A percentile compares a stretch with the other conserved stretches of the same genome.
These are phyloP conservation scores for Rhododendron kiyosumense DNA, from an alignment of 148 eudicot species.

Conservation along the genomic window DNA sequence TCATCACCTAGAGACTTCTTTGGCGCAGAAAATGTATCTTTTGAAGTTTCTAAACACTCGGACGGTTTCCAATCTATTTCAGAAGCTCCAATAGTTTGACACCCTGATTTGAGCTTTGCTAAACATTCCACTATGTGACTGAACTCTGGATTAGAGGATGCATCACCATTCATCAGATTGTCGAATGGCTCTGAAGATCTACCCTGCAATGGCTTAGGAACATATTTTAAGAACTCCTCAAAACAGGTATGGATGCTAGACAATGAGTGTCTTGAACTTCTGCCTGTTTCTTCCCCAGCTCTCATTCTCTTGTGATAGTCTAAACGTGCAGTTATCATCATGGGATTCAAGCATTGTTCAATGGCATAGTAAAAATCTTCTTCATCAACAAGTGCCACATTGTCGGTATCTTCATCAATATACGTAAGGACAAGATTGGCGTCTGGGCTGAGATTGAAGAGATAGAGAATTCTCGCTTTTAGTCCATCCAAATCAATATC, in stretches of 20 bases:
- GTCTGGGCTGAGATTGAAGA: constrained; percentile 45
- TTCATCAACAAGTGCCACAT: constrained; percentile 61
- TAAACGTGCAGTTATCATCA: constrained; percentile 49
- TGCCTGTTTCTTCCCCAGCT: background rate
- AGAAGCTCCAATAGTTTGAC: background rate
- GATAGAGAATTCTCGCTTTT: constrained; percentile 43
- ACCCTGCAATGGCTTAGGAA: background rate
- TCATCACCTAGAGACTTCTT: background rate
- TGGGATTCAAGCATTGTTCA: constrained; percentile 57
- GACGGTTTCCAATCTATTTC: background rate
- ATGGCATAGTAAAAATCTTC: constrained; percentile 64
- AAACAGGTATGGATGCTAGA: background rate
- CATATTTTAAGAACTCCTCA: background rate
- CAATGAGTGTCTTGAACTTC: background rate
- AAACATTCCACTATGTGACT: background rate
- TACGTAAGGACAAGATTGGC: constrained; percentile 46
- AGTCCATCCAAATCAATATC: constrained; percentile 44
- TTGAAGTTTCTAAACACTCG: background rate
- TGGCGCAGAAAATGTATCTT: background rate
- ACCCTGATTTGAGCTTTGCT: background rate
- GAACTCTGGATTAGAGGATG: background rate
- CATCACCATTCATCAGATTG: background rate
- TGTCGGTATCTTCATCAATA: constrained; percentile 63
- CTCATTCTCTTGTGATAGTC: background rate
- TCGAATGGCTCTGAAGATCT: background rate